Evolutionary conservation across 1,139 yeast species (phyloP).

Genomic region (Kodamaea ohmeri): DNA sequence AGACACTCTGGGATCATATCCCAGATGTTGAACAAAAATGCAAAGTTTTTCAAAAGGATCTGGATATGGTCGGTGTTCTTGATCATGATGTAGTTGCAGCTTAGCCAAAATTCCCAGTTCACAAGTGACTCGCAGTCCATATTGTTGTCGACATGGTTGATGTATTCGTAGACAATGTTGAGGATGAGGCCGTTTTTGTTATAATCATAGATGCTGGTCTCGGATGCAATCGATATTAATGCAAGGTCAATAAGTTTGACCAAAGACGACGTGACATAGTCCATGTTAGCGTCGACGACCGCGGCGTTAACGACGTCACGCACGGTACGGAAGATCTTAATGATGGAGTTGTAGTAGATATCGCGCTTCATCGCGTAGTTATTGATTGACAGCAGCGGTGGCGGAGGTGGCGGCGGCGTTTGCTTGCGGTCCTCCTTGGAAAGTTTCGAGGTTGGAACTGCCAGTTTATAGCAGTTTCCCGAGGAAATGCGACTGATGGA

Average conservation of each 20-base stretch:
- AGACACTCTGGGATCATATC: conserved; percentile 54
- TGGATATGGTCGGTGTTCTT: conserved; percentile 59
- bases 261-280: conserved; percentile 12
- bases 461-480: conserved; percentile 5
- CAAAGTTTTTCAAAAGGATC: conserved; percentile 58
- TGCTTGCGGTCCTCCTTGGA: conserved; percentile 13
- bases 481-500: conserved; percentile 33
- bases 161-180: conserved; percentile 45
- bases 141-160: conserved; percentile 35
- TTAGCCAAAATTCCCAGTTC: conserved; percentile 78
- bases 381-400: conserved; percentile 13
- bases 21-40: conserved; percentile 75
- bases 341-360: conserved; percentile 35
- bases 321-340: conserved; percentile 43
- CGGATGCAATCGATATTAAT: conserved; percentile 36
- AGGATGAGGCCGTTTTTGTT: conserved; percentile 44
- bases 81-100: conserved; percentile 57
- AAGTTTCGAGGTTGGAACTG: not conserved
- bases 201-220: conserved; percentile 45
- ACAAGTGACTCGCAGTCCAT: conserved; percentile 23
- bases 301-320: conserved; percentile 43
- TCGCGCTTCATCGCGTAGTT: conserved; percentile 26
- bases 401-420: conserved; percentile 17
- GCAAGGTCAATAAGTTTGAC: conserved; percentile 32
- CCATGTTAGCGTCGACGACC: conserved; percentile 5